Conservation (phyloP, 192 early-diverging fungal genomes). For the Ambispora gerdemannii region DNA sequence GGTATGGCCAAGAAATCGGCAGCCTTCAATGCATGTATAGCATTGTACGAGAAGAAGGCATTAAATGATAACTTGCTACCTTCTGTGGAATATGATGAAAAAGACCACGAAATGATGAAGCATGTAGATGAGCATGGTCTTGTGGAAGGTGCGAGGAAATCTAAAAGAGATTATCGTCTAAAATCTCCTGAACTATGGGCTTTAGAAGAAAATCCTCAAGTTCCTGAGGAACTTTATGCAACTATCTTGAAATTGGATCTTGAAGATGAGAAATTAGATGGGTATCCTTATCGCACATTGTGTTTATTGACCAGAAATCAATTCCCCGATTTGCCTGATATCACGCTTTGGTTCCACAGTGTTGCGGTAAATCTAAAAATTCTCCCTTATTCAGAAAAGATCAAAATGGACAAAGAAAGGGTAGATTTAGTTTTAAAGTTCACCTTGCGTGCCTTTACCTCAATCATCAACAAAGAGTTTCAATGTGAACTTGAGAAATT, state of each 20-base stretch:
- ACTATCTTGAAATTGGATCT: slow-evolving; percentile 37
- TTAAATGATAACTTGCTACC: slow-evolving; percentile 78
- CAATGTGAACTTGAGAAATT: slow-evolving; percentile 48
- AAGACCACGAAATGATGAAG: slow-evolving; percentile 22
- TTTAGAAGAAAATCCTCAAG: neutral
- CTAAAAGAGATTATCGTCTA: slow-evolving; percentile 31
- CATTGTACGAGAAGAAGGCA: slow-evolving; percentile 62
- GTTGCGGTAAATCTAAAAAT: slow-evolving; percentile 29
- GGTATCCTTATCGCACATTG: slow-evolving; percentile 38
- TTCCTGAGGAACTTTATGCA: slow-evolving; percentile 29
- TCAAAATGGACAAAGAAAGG: slow-evolving; percentile 36
- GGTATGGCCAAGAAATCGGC: slow-evolving; percentile 64
- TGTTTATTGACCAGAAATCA: slow-evolving; percentile 45
- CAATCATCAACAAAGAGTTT: slow-evolving; percentile 48
- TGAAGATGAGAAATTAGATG: slow-evolving; percentile 28
- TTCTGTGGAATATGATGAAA: slow-evolving; percentile 31
- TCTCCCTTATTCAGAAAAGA: neutral
- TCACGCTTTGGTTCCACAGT: slow-evolving; percentile 39
- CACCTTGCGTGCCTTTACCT: slow-evolving; percentile 47
- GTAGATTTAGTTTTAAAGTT: slow-evolving; percentile 50
- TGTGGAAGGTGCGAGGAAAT: slow-evolving; percentile 24
- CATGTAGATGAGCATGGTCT: slow-evolving; percentile 17
- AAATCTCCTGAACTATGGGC: slow-evolving; percentile 44
- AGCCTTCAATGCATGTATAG: slow-evolving; percentile 67
- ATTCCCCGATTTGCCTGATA: slow-evolving; percentile 36